Percentiles rank a stretch among this genome's conserved stretches.
phyloP scores from a whole-genome alignment of 495 filamentous ascomycete species.

The Hyaloscypha finlandica region DNA sequence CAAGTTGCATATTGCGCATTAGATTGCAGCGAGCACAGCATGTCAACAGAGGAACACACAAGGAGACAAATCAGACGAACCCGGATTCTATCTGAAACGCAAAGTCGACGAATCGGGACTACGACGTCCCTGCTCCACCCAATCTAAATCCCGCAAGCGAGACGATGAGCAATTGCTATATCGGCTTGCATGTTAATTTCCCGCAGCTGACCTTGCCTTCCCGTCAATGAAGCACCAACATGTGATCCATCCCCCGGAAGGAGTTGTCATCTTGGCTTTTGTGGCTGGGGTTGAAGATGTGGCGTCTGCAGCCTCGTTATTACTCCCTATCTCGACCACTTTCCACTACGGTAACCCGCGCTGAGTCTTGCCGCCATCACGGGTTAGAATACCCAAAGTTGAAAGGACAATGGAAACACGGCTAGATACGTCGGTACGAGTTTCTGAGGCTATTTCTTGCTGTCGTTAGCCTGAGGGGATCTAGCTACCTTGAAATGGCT shows the following conservation, averaged over 20 bases:
- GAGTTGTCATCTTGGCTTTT: background rate
- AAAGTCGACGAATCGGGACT: constrained; percentile 11
- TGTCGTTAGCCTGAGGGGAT: background rate
- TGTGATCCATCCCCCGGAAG: background rate
- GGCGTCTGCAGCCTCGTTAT: constrained; percentile 11
- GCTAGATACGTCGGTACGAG: background rate
- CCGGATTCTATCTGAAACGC: constrained; percentile 7
- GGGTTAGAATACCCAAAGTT: background rate
- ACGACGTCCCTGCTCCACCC: background rate
- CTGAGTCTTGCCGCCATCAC: background rate
- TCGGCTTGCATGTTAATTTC: constrained; percentile 12
- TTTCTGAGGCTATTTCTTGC: background rate
- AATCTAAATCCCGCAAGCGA: constrained; percentile 10
- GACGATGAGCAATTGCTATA: constrained; percentile 9
- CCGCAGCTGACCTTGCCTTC: background rate
- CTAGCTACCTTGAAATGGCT: background rate
- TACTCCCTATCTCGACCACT: constrained; percentile 13
- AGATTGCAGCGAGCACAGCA: constrained; percentile 1
- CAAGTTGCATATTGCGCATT: background rate
- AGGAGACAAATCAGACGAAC: constrained; percentile 15
- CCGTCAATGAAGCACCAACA: background rate
- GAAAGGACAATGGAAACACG: background rate
- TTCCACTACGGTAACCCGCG: background rate
- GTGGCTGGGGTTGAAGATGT: background rate
- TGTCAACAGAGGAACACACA: background rate